A percentile compares a stretch with the other conserved stretches of the same genome.
Conservation (phyloP, 768 basidiomycete genomes). For the Tephrocybe sp. region DNA sequence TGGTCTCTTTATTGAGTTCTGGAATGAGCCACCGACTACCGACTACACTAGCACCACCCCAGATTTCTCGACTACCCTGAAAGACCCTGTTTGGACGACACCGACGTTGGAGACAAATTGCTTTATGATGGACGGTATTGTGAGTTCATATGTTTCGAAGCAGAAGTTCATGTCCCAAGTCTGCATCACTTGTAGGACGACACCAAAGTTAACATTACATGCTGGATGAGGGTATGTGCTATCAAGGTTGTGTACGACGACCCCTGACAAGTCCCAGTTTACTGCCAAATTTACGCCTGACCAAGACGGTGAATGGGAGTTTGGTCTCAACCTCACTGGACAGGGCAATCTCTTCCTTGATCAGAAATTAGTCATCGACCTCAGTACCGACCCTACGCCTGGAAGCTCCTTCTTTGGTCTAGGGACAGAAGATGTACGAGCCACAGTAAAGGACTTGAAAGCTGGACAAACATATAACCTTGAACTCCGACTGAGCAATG, state of each 20-base stretch:
- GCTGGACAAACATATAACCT: slow-evolving; percentile 40
- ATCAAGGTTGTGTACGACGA: background rate
- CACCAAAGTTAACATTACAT: slow-evolving; percentile 37
- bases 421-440: slow-evolving; percentile 37
- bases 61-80: slow-evolving; percentile 22
- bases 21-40: slow-evolving; percentile 39
- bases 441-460: slow-evolving; percentile 33
- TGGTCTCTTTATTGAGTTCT: slow-evolving; percentile 42
- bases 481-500: slow-evolving; percentile 33
- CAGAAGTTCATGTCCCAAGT: background rate
- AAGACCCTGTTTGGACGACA: slow-evolving; percentile 33
- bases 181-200: slow-evolving; percentile 25
- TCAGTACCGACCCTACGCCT: slow-evolving; percentile 32
- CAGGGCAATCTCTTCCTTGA: slow-evolving; percentile 51
- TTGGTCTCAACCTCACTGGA: slow-evolving; percentile 44
- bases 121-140: slow-evolving; percentile 40
- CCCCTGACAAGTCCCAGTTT: slow-evolving; percentile 25
- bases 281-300: slow-evolving; percentile 45
- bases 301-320: slow-evolving; percentile 48
- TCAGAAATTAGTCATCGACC: slow-evolving; percentile 41
- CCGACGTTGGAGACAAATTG: slow-evolving; percentile 31
- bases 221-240: slow-evolving; percentile 37
- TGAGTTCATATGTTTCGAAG: slow-evolving; percentile 18
- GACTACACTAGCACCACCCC: slow-evolving; percentile 29
- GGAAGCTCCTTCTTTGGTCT: slow-evolving; percentile 42